phyloP scores from a whole-genome alignment of 225 moss, liverwort and hornwort species.

The Physcomitrium patens region DNA sequence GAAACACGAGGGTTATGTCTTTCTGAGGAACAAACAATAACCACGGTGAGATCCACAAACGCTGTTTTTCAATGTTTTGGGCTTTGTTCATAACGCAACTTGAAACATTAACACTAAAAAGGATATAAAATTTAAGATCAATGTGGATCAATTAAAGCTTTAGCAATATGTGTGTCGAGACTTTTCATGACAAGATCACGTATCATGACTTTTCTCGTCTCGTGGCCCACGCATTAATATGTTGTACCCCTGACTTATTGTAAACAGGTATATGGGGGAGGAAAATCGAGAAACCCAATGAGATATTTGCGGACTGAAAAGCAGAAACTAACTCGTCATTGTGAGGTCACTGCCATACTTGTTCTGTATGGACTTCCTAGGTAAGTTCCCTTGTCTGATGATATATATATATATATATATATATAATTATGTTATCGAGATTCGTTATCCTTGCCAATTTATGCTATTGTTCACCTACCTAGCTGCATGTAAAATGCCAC shows the following conservation, averaged over 20 bases:
- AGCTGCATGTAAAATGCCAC: too few relatives aligned
- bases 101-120: not conserved
- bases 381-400: slow-evolving; percentile 24
- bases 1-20: slow-evolving; percentile 77
- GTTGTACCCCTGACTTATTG: not conserved
- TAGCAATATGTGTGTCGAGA: too few relatives aligned
- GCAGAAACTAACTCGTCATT: slow-evolving; percentile 54
- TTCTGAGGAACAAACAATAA: slow-evolving; percentile 68
- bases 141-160: not conserved
- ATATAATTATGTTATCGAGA: too few relatives aligned
- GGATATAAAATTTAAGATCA: not conserved
- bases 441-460: too few relatives aligned
- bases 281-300: slow-evolving; percentile 48
- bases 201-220: too few relatives aligned
- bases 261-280: slow-evolving; percentile 42
- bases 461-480: too few relatives aligned
- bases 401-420: too few relatives aligned
- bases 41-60: slow-evolving; percentile 40
- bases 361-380: slow-evolving; percentile 77
- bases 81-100: not conserved
- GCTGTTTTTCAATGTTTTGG: not conserved
- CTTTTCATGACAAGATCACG: too few relatives aligned
- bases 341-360: slow-evolving; percentile 68
- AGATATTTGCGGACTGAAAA: slow-evolving; percentile 47
- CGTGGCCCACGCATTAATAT: not conserved